Conservation (phyloP, 441 rosid species). For the Raphanus hybrid region DNA sequence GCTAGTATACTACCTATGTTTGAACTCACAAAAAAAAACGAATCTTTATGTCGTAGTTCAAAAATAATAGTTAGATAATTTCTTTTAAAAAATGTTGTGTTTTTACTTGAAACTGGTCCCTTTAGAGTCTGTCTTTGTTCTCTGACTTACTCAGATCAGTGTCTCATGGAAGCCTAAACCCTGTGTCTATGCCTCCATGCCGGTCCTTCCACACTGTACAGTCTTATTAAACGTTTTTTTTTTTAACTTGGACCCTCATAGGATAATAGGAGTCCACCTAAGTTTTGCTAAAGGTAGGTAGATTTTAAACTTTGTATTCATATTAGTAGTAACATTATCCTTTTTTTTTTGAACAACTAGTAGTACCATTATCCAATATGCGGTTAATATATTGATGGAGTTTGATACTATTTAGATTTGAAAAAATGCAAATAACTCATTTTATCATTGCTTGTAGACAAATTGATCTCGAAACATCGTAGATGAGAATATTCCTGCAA, state of each 20-base stretch:
- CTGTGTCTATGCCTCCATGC: constrained; percentile 35
- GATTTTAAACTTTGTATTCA: not conserved
- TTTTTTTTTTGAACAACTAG: too few relatives aligned
- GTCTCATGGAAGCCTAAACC: constrained; percentile 56
- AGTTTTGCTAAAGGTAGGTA: constrained; percentile 13
- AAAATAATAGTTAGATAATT: constrained; percentile 27
- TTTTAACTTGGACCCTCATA: constrained; percentile 14
- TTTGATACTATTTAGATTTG: not conserved
- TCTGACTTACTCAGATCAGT: constrained; percentile 45
- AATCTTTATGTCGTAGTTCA: constrained; percentile 41
- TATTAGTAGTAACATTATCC: too few relatives aligned
- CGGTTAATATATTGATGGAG: not conserved
- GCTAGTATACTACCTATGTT: constrained; percentile 37
- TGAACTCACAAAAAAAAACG: constrained; percentile 29
- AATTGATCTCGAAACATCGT: constrained; percentile 29
- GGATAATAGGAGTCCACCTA: constrained; percentile 34
- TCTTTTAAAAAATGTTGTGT: constrained; percentile 21
- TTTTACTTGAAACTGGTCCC: constrained; percentile 44
- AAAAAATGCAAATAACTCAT: not conserved
- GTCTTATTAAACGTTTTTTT: not conserved
- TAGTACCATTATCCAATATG: not conserved
- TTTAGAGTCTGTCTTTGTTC: constrained; percentile 42
- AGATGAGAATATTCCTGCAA: constrained; percentile 44
- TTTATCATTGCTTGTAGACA: constrained; percentile 25
- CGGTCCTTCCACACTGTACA: constrained; percentile 40